These are phyloP conservation scores for Wickerhamiella spandovensis DNA, from an alignment of 805 yeast genomes.

Conservation along the genomic window DNA sequence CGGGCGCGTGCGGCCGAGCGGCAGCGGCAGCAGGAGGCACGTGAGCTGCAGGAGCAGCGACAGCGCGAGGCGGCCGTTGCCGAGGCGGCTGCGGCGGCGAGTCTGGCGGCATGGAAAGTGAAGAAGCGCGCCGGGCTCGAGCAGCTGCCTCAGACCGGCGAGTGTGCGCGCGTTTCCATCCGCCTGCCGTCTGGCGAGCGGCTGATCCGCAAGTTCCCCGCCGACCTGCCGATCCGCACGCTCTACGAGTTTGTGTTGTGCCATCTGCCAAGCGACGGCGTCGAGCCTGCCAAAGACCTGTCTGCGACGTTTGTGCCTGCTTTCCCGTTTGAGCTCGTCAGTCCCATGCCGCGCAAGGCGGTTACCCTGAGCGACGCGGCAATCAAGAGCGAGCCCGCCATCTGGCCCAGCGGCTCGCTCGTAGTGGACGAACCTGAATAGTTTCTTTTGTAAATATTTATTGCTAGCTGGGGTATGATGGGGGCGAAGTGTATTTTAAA, in stretches of 20 bases:
- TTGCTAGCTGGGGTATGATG: neutral
- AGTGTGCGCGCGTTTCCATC: conserved; percentile 47
- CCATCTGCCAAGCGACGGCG: conserved; percentile 15
- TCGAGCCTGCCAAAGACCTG: conserved; percentile 22
- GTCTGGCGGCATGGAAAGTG: conserved; percentile 31
- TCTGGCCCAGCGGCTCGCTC: conserved; percentile 55
- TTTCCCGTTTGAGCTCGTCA: conserved; percentile 37
- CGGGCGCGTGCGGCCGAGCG: conserved; percentile 29
- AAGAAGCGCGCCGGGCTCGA: conserved; percentile 32
- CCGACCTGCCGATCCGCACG: conserved; percentile 40
- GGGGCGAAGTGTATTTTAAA: neutral
- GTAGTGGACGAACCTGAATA: conserved; percentile 31
- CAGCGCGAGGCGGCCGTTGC: conserved; percentile 14
- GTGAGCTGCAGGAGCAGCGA: conserved; percentile 8
- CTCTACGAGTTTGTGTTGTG: conserved; percentile 62
- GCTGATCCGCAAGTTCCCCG: conserved; percentile 35
- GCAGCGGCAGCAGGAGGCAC: conserved; percentile 21
- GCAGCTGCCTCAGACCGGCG: conserved; percentile 9
- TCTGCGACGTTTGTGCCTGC: conserved; percentile 29
- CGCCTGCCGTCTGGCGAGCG: conserved; percentile 54
- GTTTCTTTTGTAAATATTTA: neutral
- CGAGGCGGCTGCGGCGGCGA: conserved; percentile 10
- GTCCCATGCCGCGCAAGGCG: conserved; percentile 45
- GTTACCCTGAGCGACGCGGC: conserved; percentile 23
- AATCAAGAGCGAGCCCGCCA: conserved; percentile 32